Evolutionary conservation across 805 yeast genomes (phyloP).

Genomic region (Pichia nakasei): DNA sequence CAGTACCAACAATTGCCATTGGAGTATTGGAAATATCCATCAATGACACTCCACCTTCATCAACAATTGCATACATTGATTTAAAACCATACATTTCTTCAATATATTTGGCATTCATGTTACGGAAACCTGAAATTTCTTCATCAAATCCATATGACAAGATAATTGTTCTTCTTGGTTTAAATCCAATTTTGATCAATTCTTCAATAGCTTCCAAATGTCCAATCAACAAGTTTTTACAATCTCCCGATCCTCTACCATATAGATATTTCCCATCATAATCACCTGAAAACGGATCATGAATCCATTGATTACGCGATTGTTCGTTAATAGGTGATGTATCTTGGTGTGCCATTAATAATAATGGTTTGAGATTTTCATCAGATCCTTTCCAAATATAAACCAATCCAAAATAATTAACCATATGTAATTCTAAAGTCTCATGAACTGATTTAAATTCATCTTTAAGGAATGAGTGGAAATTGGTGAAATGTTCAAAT

Average conservation of each 20-base stretch:
- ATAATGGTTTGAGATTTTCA: constrained; percentile 31
- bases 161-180: constrained; percentile 35
- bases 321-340: constrained; percentile 38
- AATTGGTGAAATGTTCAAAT: constrained; percentile 26
- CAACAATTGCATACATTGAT: constrained; percentile 36
- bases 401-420: constrained; percentile 37
- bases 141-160: constrained; percentile 44
- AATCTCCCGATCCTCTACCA: constrained; percentile 36
- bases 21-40: constrained; percentile 31
- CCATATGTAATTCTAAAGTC: constrained; percentile 27
- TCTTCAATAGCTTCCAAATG: constrained; percentile 27
- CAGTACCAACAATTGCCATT: constrained; percentile 36
- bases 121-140: constrained; percentile 34
- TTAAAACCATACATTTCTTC: constrained; percentile 32
- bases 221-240: constrained; percentile 37
- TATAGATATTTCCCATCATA: constrained; percentile 31
- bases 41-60: constrained; percentile 33
- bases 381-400: constrained; percentile 37
- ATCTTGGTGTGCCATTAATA: constrained; percentile 44
- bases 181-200: constrained; percentile 25
- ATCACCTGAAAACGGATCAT: constrained; percentile 30
- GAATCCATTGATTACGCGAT: constrained; percentile 32
- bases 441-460: constrained; percentile 35
- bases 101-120: constrained; percentile 28
- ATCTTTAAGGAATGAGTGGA: constrained; percentile 31